Evolutionary conservation across 345 rosid genomes (phyloP), one percentile per base, ranked within the genome.

Genomic region (Salix dunnii): DNA sequence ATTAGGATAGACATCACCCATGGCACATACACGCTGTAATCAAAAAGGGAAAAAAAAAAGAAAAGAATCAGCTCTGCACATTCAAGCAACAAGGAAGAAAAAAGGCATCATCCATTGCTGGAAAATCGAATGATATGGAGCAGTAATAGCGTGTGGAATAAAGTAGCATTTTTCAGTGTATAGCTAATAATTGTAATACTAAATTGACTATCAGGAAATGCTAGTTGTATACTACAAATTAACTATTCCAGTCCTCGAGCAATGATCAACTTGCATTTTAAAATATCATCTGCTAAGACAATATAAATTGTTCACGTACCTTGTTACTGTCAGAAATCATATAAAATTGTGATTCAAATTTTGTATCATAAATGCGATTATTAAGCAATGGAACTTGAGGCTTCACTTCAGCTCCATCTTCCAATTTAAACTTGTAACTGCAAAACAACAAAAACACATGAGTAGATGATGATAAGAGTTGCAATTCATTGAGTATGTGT

Each of bases 281-380:
- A 67, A 49, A 60, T 27, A 69, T 61, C 23, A 17, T 6, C 13
- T 5, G 6, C 27, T 43, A 28, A 46, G 30, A 67, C 33, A 31
- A 72, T 27, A 67, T 42, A 53, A 75, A 75, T 25, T 13, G 76
- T 4, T 12, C 7, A 36, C 68, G 73, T 84, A 96, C 99, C 99
- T 96, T 93, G 88, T 96, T 96, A 43, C 86, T 30, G 73, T 96
- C 99, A 72, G 94, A 92, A 85, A 96, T 91, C 93, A 93, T 87
- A 83, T 88, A 96, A 88, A 93, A 93, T 69, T 96, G 99, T 30
- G 98, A 96, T 86, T 96, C 98, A 76, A 93, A 96, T 87, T 92
- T 96, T 70, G 88, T 93, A 87, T 96, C 99, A 84, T 96, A 96
- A 74, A 96, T 88, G 74, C 99, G 97, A 87, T 90, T 88, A 84